Conservation (phyloP, 352 stramenopile genomes). For the Elongisporangium anandrum region DNA sequence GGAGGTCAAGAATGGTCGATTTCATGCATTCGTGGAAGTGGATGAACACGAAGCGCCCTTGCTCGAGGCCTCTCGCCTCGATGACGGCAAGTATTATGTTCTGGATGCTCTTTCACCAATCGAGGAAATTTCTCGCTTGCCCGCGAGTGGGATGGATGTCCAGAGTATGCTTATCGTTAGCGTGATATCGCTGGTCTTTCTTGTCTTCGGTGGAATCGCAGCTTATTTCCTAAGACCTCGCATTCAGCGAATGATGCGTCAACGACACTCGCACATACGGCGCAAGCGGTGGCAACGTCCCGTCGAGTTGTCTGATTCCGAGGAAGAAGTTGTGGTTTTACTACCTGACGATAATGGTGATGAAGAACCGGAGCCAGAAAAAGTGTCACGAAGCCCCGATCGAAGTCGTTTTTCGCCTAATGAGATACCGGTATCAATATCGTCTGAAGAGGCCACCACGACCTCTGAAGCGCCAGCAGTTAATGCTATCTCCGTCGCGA, state of each 20-base stretch:
- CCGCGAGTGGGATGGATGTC: background rate
- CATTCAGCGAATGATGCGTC: conserved; percentile 11
- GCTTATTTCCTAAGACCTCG: conserved; percentile 22
- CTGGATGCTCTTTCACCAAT: too few relatives aligned
- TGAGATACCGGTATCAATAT: background rate
- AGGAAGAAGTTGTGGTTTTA: conserved; percentile 44
- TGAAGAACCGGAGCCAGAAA: conserved; percentile 13
- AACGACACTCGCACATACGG: conserved; percentile 1
- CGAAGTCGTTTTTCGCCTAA: background rate
- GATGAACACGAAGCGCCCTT: background rate
- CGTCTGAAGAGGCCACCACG: background rate
- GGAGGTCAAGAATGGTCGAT: background rate
- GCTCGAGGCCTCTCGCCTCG: too few relatives aligned
- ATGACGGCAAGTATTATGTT: too few relatives aligned
- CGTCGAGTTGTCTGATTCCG: conserved; percentile 11
- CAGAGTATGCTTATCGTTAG: conserved; percentile 1
- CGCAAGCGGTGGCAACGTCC: conserved; percentile 30
- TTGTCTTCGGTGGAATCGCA: conserved; percentile 15
- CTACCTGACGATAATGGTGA: conserved; percentile 11
- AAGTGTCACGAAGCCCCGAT: background rate
- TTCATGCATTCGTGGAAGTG: background rate
- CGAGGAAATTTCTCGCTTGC: background rate
- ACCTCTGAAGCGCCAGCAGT: background rate
- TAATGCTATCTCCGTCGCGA: background rate
- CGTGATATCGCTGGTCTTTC: conserved; percentile 15